Evolutionary conservation across 306 rosid species (phyloP), one percentile per base, ranked within the genome.

Genomic region (Rubus parviflorus): DNA sequence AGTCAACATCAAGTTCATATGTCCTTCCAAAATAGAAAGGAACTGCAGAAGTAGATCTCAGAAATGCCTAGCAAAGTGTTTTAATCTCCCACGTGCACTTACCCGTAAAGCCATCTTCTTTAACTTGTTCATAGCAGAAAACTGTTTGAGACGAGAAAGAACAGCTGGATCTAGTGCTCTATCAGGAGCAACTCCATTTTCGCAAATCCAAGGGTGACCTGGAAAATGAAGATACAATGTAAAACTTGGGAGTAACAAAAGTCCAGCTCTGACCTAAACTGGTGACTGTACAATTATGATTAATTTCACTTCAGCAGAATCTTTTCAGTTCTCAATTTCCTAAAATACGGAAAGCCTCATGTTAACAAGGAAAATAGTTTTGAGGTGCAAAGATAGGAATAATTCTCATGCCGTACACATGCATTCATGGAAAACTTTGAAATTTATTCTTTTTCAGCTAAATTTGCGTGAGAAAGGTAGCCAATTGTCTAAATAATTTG

Each of bases 191-290:
- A 93, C 99, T 79, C 99, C 99, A 83, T 96, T 91, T 90, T 96
- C 94, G 48, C 99, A 87, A 86, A 96, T 90, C 99, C 99, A 96
- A 74, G 99, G 99, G 86, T 96, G 99, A 78, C 99, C 99, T 96
- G 75, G 62, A 81, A 84, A 75, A 80, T 41, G 35, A 70, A 58
- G 62, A 84, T 72, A 25, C 41, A 74, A 43, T 77, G 74, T 60
- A 72, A 19, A 77, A 57, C 74, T 77, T 72, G 53, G 77, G 40
- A 77, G 25, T 35, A 57, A 45, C 7, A 61, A 35, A 42, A 41
- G 38, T 41, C 7, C 6, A 8, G 16, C 48, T 48, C 61, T 30
- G 71, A 84, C 72, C 60, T 70, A 64, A 46, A 69, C 37, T 25
- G 65, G 60, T 12, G 38, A 60, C 66, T 42, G 46, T 62, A 77